These are phyloP conservation scores for Geotrichum candidum DNA, from an alignment of 1,139 yeast species.

Conservation along the genomic window DNA sequence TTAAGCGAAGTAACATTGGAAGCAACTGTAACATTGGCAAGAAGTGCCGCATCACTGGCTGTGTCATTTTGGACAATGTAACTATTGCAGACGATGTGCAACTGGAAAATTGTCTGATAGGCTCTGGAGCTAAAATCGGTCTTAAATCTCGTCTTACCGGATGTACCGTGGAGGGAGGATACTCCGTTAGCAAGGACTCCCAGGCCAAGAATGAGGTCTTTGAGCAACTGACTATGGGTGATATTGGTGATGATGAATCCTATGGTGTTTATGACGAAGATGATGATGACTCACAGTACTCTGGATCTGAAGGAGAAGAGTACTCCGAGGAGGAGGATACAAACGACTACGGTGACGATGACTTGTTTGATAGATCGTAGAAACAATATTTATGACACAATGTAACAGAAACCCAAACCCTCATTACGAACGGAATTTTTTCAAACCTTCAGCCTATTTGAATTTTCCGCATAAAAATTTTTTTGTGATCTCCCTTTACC, in stretches of 20 bases:
- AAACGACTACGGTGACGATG: slow-evolving; percentile 36
- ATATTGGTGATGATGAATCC: slow-evolving; percentile 34
- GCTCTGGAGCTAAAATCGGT: slow-evolving; percentile 57
- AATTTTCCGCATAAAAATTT: neutral
- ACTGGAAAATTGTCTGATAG: slow-evolving; percentile 85
- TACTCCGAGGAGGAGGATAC: slow-evolving; percentile 25
- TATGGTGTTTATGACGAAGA: slow-evolving; percentile 24
- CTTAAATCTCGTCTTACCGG: slow-evolving; percentile 40
- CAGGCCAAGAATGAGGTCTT: slow-evolving; percentile 80
- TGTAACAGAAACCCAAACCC: neutral
- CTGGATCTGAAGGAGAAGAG: slow-evolving; percentile 31
- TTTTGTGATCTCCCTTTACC: neutral
- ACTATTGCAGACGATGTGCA: slow-evolving; percentile 62
- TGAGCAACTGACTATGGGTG: slow-evolving; percentile 33
- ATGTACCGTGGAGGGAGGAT: slow-evolving; percentile 81
- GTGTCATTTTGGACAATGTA: slow-evolving; percentile 68
- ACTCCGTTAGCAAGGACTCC: slow-evolving; percentile 42
- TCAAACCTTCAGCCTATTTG: neutral
- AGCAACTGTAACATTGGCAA: slow-evolving; percentile 72
- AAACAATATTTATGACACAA: neutral
- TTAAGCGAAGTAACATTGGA: slow-evolving; percentile 80
- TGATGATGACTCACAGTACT: slow-evolving; percentile 29
- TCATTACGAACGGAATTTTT: neutral
- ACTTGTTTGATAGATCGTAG: slow-evolving; percentile 43
- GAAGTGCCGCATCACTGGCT: slow-evolving; percentile 82